A percentile compares a stretch with the other conserved stretches of the same genome.
Evolutionary conservation across 495 filamentous ascomycete genomes (phyloP).

Genomic region (Penicillium daleae): DNA sequence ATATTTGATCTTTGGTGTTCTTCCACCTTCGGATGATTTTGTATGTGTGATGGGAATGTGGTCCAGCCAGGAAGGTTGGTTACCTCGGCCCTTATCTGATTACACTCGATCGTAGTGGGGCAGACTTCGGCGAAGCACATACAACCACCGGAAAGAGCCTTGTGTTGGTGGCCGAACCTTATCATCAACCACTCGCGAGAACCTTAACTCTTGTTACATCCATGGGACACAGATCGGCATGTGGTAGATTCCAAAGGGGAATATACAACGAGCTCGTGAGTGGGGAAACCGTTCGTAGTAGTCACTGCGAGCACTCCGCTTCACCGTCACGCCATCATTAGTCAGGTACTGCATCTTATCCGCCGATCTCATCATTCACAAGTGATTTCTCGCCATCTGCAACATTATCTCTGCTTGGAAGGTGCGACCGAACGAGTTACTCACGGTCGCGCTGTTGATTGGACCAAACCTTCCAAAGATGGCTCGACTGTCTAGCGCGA

Average conservation of each 20-base stretch:
- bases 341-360: background rate
- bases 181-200: background rate
- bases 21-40: background rate
- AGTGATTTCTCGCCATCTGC: background rate
- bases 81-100: background rate
- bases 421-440: background rate
- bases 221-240: background rate
- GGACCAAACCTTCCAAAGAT: background rate
- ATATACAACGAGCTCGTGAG: background rate
- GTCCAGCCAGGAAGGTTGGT: no score
- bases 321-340: constrained; percentile 2
- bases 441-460: background rate
- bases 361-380: constrained; percentile 1
- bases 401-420: background rate
- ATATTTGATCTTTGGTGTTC: background rate
- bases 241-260: background rate
- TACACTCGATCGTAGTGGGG: background rate
- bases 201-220: no score
- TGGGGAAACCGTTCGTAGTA: background rate
- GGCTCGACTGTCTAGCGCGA: background rate
- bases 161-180: background rate
- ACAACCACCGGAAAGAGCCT: background rate
- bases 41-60: background rate
- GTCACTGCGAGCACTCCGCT: background rate
- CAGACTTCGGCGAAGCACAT: background rate